A percentile compares a stretch with the other conserved stretches of the same genome.
Conservation (phyloP, 2,329 filamentous ascomycete genomes). For the Alternaria hordeiaustralica region DNA sequence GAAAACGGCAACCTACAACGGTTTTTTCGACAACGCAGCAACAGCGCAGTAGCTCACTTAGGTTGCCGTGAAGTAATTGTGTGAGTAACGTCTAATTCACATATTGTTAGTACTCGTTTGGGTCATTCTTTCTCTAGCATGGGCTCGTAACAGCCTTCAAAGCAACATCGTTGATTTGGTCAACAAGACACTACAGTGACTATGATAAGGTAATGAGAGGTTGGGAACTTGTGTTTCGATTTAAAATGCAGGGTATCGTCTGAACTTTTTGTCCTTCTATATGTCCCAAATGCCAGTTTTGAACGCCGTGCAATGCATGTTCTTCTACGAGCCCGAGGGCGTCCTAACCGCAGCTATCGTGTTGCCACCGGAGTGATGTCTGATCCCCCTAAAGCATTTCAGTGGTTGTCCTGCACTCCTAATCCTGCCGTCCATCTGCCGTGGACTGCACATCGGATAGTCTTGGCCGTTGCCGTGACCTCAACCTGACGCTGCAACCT, state of each 20-base stretch:
- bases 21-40: background rate
- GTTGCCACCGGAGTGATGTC: background rate
- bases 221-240: background rate
- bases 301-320: constrained; percentile 44
- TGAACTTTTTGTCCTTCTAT: constrained; percentile 35
- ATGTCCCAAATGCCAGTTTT: constrained; percentile 27
- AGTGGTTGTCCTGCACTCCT: background rate
- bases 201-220: background rate
- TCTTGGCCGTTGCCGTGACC: background rate
- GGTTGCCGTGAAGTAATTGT: background rate
- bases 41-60: fast-evolving
- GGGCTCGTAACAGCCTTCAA: fast-evolving
- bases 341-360: background rate
- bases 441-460: background rate
- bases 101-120: no score
- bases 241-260: constrained; percentile 41
- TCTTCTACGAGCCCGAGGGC: background rate
- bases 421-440: background rate
- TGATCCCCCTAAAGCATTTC: background rate
- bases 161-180: fast-evolving
- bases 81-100: no score
- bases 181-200: background rate
- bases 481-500: constrained; percentile 24
- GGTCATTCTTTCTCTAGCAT: background rate
- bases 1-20: constrained; percentile 27